Conservation (phyloP, 2,329 filamentous ascomycete genomes). For the Penicillium freii region DNA sequence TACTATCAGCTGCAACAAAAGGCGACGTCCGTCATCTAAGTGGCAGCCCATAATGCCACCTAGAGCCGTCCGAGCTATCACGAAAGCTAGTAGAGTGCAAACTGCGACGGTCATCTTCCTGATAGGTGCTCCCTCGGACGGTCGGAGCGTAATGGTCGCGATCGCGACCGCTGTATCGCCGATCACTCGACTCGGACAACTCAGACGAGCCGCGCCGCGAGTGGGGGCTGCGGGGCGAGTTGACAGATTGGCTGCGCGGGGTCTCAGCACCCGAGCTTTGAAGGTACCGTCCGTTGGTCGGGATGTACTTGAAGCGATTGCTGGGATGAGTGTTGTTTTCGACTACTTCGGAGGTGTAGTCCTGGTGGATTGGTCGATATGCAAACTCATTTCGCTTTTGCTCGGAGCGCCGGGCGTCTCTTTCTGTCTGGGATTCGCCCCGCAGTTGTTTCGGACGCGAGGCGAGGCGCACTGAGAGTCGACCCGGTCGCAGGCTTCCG, state of each 20-base stretch:
- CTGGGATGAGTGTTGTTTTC: constrained; percentile 16
- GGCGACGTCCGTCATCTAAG: constrained; percentile 16
- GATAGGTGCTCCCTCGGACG: not conserved
- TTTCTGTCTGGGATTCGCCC: constrained; percentile 12
- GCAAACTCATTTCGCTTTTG: constrained; percentile 28
- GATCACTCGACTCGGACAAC: constrained; percentile 7
- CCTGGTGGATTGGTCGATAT: constrained; percentile 34
- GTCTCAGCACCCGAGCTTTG: constrained; percentile 18
- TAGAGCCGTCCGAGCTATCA: constrained; percentile 12
- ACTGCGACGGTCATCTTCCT: constrained; percentile 17
- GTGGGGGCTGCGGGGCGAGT: constrained; percentile 8
- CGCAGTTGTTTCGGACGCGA: constrained; percentile 22
- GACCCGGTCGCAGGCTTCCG: constrained; percentile 25
- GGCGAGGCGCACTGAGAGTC: constrained; percentile 30
- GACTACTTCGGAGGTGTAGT: constrained; percentile 33
- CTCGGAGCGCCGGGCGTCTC: constrained; percentile 9
- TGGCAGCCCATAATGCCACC: constrained; percentile 13
- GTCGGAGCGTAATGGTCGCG: not conserved
- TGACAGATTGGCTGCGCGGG: constrained; percentile 20
- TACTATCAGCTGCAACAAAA: constrained; percentile 23
- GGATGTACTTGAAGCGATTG: constrained; percentile 35
- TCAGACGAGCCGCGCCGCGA: constrained; percentile 12
- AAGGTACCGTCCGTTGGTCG: constrained; percentile 27
- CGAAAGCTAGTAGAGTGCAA: constrained; percentile 11
- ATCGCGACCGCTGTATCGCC: constrained; percentile 5